These are phyloP conservation scores for Auricularia sp. DNA, from an alignment of 768 basidiomycete species.

Conservation along the genomic window DNA sequence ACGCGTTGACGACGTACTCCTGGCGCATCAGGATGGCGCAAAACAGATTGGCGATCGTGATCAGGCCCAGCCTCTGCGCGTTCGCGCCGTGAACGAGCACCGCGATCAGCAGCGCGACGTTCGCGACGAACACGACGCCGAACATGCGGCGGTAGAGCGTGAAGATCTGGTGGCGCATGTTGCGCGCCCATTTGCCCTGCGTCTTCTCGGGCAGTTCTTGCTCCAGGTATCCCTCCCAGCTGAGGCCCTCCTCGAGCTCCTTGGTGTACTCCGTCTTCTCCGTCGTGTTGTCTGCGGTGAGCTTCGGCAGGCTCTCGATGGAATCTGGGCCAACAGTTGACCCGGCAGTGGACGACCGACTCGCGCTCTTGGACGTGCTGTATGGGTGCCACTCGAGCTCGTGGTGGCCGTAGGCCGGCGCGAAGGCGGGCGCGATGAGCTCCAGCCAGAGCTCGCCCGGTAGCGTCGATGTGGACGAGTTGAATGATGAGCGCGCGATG, in stretches of 20 bases:
- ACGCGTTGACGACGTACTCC: conserved; percentile 49
- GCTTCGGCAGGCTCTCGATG: neutral
- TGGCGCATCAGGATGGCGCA: conserved; percentile 39
- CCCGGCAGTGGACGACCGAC: no score
- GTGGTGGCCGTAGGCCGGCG: neutral
- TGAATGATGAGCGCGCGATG: neutral
- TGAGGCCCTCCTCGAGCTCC: neutral
- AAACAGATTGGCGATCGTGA: conserved; percentile 40
- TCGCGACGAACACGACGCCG: conserved; percentile 40
- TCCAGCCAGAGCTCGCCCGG: neutral
- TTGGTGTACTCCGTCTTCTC: neutral
- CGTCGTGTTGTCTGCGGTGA: neutral
- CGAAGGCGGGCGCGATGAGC: neutral
- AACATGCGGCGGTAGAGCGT: conserved; percentile 47
- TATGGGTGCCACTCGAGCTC: neutral
- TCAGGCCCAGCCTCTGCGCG: conserved; percentile 27
- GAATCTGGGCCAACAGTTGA: no score
- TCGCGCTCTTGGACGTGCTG: no score
- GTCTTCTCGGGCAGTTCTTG: conserved; percentile 41
- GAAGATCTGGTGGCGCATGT: conserved; percentile 46
- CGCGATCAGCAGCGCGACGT: conserved; percentile 37
- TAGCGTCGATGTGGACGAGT: neutral
- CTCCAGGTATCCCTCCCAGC: conserved; percentile 45
- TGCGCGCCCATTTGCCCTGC: conserved; percentile 37
- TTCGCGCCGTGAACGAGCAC: conserved; percentile 26